Percentiles rank a stretch among this genome's conserved stretches.
These are phyloP conservation scores for Epichloe typhina DNA, from an alignment of 2,329 filamentous ascomycete genomes.

Conservation along the genomic window DNA sequence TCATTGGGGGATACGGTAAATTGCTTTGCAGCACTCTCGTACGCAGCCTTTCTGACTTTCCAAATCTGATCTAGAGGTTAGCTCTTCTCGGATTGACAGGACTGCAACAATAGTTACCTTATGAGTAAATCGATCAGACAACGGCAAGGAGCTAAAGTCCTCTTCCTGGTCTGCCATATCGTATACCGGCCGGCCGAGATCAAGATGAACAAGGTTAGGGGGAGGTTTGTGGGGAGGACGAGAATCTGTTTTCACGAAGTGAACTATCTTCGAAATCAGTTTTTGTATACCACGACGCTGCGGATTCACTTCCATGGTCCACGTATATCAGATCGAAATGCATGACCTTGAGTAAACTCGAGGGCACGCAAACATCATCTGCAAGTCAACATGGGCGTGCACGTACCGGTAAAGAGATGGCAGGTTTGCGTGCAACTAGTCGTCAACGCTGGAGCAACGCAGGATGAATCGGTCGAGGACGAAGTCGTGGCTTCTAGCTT, in stretches of 20 bases:
- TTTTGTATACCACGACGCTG: slow-evolving; percentile 14
- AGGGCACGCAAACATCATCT: neutral
- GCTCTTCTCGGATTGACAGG: neutral
- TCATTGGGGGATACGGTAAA: slow-evolving; percentile 81
- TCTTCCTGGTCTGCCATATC: slow-evolving; percentile 72
- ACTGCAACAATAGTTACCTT: slow-evolving; percentile 39
- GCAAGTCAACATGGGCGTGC: neutral
- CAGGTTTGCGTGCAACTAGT: neutral
- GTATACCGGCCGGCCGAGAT: slow-evolving; percentile 9
- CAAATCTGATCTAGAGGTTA: slow-evolving; percentile 46
- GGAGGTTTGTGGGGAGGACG: slow-evolving; percentile 1
- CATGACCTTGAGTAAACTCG: neutral
- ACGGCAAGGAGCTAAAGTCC: slow-evolving; percentile 66
- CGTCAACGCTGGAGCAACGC: neutral
- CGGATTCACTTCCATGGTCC: slow-evolving; percentile 12
- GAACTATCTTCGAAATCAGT: slow-evolving; percentile 19
- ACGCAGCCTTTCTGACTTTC: slow-evolving; percentile 93
- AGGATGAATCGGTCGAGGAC: neutral
- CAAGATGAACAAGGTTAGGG: slow-evolving; percentile 10
- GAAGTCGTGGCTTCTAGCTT: neutral
- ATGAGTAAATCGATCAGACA: slow-evolving; percentile 71
- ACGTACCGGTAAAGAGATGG: slow-evolving; percentile 1
- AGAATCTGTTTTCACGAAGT: slow-evolving; percentile 8
- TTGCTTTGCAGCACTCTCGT: slow-evolving; percentile 80
- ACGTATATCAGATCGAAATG: neutral